Base-by-base conservation (phyloP, 176 grass and related monocot genomes). In the Oryza brachyantha region DNA sequence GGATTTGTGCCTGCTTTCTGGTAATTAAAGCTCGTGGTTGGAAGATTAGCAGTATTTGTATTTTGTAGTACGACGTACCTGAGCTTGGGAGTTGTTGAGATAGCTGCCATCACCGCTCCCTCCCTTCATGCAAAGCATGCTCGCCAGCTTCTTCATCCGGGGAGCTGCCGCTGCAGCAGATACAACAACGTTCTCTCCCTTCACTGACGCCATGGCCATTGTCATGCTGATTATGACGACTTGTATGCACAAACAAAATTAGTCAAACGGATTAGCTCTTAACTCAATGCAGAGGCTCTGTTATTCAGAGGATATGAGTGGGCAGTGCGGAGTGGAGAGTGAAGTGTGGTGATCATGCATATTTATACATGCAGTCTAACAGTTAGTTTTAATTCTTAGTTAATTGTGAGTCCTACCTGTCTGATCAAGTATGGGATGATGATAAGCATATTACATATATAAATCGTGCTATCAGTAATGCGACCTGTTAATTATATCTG, bases 71-170 rank as follows among this genome's bases (percentile, higher is more conserved):
- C 6, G n/a, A 10, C n/a, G n/a, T 57, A 57, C 82, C 63, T 85
- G 82, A 78, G 72, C 73, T 60, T 85, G 64, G n/a, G 82, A 85
- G 63, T 85, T 85, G 41, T 85, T 78, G 34, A 62, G 12, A 19
- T 78, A 85, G 74, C 82, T 85, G 58, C n/a, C 48, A 38, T 85
- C 52, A 9, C 58, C 82, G 13, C 37, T 52, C 32, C 82, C 82
- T 48, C 72, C 75, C 76, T 78, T 85, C 82, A 85, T 85, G 63
- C 74, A 77, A 24, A 85, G 29, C 73, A 85, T 48, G 66, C 66
- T 69, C 37, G 37, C 35, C 22, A 69, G 66, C 66, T 69, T 69
- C 66, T 69, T 69, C 66, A 26, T 37, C 10, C 4, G 21, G 14
- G 35, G 66, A 42, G 21, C 35, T 14, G 37, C 66, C 5, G 36